phyloP scores from a whole-genome alignment of 441 rosid genomes.

The Populus hybrid region DNA sequence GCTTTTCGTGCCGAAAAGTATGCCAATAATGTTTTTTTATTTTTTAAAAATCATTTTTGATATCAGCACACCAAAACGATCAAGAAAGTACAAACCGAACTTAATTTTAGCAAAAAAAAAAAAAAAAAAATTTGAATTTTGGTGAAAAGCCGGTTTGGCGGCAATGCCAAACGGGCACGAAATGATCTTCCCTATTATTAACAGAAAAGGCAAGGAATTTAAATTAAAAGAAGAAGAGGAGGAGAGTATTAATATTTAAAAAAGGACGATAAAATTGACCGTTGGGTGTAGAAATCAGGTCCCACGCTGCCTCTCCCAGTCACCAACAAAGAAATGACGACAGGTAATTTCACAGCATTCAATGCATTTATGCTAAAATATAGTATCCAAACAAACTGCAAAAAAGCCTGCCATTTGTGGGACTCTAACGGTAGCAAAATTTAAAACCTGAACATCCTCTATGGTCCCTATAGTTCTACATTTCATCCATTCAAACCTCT shows the following conservation, averaged over 20 bases:
- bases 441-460: not conserved
- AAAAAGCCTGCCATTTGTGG: not conserved
- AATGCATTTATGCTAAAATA: not conserved
- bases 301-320: not conserved
- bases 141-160: too few species aligned
- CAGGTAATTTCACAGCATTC: not conserved
- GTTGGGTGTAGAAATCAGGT: slow-evolving; percentile 10
- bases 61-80: too few species aligned
- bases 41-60: too few species aligned
- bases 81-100: too few species aligned
- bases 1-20: too few species aligned
- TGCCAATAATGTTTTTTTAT: too few species aligned
- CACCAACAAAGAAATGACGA: not conserved
- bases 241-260: not conserved
- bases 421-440: not conserved
- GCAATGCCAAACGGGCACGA: too few species aligned
- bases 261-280: slow-evolving; percentile 24
- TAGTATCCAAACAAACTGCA: not conserved
- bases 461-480: not conserved
- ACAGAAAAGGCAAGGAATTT: not conserved
- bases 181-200: slow-evolving; percentile 9
- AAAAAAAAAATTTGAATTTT: too few species aligned
- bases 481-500: not conserved
- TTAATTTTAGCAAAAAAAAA: too few species aligned
- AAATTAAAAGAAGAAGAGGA: not conserved